Evolutionary conservation across 306 rosid genomes (phyloP).

Genomic region (Sesbania bispinosa): DNA sequence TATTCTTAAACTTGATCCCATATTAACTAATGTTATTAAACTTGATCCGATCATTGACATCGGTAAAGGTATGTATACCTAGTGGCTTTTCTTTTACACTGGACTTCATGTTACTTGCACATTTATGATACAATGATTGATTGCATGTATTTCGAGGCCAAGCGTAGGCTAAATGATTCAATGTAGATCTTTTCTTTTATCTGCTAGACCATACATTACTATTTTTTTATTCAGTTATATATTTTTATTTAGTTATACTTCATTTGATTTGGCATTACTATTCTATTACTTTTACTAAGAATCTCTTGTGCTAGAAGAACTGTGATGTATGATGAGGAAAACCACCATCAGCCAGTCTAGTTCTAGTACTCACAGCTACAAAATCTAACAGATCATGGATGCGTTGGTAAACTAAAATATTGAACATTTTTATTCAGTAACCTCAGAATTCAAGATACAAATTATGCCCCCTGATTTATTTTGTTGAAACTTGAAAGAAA

Average conservation of each 20-base stretch:
- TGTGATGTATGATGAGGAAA: not conserved
- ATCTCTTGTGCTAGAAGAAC: not conserved
- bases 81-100: not conserved
- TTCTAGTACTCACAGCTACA: not conserved
- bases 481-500: not conserved
- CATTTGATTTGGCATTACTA: not conserved
- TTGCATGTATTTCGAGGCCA: no score
- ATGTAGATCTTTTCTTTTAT: not conserved
- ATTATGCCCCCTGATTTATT: slow-evolving; percentile 4
- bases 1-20: no score
- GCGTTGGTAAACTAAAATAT: not conserved
- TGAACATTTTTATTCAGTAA: slow-evolving; percentile 12
- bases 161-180: no score
- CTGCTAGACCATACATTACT: not conserved
- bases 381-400: not conserved
- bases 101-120: not conserved
- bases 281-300: not conserved
- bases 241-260: no score
- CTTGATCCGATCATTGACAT: no score
- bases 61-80: no score
- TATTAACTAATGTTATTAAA: no score
- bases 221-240: no score
- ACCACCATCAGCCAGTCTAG: not conserved
- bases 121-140: not conserved
- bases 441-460: not conserved